Evolutionary conservation across 495 filamentous ascomycete genomes (phyloP).

Genomic region (Parathielavia appendiculata): DNA sequence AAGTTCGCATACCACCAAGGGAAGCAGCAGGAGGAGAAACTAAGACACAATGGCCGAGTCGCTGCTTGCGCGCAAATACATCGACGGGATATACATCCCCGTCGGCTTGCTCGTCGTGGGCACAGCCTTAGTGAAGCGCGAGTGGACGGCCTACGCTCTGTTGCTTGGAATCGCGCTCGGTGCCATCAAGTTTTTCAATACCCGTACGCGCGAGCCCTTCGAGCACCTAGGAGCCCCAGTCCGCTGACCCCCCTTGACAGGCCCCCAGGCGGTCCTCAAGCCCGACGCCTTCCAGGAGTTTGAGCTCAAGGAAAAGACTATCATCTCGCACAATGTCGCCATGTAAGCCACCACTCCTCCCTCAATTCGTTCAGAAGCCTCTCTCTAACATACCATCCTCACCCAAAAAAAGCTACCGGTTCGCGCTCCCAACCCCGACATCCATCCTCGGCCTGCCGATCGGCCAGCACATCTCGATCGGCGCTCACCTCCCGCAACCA

Average conservation of each 20-base stretch:
- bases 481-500: conserved; percentile 59
- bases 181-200: conserved; percentile 57
- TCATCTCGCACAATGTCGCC: conserved; percentile 93
- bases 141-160: conserved; percentile 72
- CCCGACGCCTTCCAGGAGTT: conserved; percentile 85
- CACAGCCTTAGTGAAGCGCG: conserved; percentile 66
- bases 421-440: conserved; percentile 67
- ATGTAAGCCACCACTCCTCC: conserved; percentile 52
- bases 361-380: neutral
- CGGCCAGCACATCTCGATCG: conserved; percentile 96
- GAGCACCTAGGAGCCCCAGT: neutral
- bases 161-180: conserved; percentile 55
- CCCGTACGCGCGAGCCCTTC: conserved; percentile 39
- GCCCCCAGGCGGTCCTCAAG: conserved; percentile 74
- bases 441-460: conserved; percentile 93
- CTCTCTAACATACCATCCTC: neutral
- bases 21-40: neutral
- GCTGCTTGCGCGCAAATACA: conserved; percentile 38
- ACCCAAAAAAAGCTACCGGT: conserved; percentile 64
- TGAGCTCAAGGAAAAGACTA: conserved; percentile 80
- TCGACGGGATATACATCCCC: conserved; percentile 80
- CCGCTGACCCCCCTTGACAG: conserved; percentile 40
- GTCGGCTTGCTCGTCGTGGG: conserved; percentile 74
- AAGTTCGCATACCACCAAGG: neutral
- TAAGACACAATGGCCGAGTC: conserved; percentile 28